Base-by-base conservation (phyloP, 164 flowering plant genomes). In the Magnolia sinica region DNA sequence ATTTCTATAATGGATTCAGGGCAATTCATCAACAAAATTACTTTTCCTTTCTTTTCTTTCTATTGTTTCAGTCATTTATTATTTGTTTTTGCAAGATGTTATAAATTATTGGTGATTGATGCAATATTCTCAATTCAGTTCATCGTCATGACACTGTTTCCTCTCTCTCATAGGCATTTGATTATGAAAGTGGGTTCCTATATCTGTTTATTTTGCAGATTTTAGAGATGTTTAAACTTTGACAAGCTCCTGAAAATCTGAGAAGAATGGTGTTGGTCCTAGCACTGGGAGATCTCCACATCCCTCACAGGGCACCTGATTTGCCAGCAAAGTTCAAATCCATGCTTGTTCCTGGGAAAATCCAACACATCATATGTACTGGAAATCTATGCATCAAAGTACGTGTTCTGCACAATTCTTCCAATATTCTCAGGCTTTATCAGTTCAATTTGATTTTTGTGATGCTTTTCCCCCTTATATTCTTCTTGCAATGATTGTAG, bases 341-440 rank as follows among this genome's bases (percentile, higher is more conserved):
- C 55, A 95, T 95, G 98, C 95, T 95, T 83, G 97, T 95, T 68
- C 97, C 98, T 69, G 98, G 97, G 72, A 95, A 95, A 88, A 95
- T 95, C 77, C 98, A 95, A 76, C 98, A 95, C 79, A 86, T 93
- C 68, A 87, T 95, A 71, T 92, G 98, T 83, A 87, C 97, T 50
- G 98, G 98, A 22, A 95, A 93, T 84, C 88, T 91, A 24, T 91
- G 94, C 72, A 90, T 87, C 82, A 94, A 94, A 85, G 98, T 94
- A 76, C 77, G 85, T 55, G 18, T 55, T 55, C 18, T 0, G 2
- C 13, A 11, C 13, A 11, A 55, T 55, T 50, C 61, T 18, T 11
- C 63, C 50, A 64, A 55, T 55, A 55, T 55, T 55, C 18, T 55
- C 18, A 11, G 18, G 61, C 61, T 10, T 9, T 55, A 55, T 55